Conservation (phyloP, 2,329 filamentous ascomycete genomes). For the Plenodomus biglobosus region DNA sequence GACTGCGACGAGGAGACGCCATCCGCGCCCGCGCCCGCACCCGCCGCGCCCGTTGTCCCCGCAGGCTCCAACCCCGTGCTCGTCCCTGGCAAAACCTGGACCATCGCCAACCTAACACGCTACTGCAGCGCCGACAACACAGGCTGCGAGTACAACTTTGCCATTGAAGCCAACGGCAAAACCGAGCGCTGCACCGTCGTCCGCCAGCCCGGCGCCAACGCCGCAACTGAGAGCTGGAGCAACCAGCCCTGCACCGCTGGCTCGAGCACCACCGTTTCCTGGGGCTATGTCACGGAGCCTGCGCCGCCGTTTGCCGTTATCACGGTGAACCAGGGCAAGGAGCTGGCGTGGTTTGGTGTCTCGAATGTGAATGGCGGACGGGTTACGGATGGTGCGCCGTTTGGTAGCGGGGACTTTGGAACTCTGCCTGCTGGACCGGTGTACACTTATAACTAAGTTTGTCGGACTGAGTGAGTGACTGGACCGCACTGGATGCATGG, state of each 20-base stretch:
- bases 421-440: constrained; percentile 9
- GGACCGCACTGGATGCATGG: too few species aligned
- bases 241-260: constrained; percentile 12
- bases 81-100: constrained; percentile 15
- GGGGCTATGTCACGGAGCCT: constrained; percentile 14
- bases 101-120: constrained; percentile 11
- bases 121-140: constrained; percentile 17
- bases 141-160: constrained; percentile 22
- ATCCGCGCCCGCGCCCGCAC: neutral
- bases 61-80: constrained; percentile 8
- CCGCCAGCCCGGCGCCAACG: constrained; percentile 16
- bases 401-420: constrained; percentile 13
- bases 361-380: constrained; percentile 15
- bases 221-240: constrained; percentile 15
- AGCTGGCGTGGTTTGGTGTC: constrained; percentile 19
- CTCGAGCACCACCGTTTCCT: constrained; percentile 13
- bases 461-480: neutral
- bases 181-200: constrained; percentile 17
- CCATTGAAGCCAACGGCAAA: constrained; percentile 10
- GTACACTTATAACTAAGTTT: constrained; percentile 10
- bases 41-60: constrained; percentile 1
- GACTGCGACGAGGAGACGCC: neutral
- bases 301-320: constrained; percentile 14
- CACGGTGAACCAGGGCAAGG: constrained; percentile 12
- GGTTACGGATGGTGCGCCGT: constrained; percentile 13